phyloP scores from a whole-genome alignment of 176 grass and related monocot genomes.

The Musa schizocarpa region DNA sequence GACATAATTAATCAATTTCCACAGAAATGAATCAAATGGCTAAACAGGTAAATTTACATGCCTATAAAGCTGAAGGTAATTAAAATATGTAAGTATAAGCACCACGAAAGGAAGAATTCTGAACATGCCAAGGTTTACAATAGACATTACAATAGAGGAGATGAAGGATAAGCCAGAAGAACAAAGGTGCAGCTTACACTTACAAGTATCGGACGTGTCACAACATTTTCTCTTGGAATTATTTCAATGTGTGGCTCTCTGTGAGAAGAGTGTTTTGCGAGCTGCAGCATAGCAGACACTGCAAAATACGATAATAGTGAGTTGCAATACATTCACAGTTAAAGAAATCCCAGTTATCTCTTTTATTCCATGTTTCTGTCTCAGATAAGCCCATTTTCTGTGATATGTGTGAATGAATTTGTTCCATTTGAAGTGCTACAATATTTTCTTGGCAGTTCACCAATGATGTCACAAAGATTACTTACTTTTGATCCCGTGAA shows the following conservation, averaged over 20 bases:
- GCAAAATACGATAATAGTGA: background rate
- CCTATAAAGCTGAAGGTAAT: no score
- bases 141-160: no score
- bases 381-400: background rate
- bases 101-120: no score
- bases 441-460: background rate
- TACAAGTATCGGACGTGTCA: slow-evolving; percentile 85
- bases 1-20: no score
- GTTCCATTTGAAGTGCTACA: background rate
- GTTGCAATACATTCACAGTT: background rate
- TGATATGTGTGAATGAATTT: background rate
- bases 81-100: no score
- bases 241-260: slow-evolving; percentile 87
- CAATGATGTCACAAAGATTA: slow-evolving; percentile 13
- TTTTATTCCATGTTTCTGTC: background rate
- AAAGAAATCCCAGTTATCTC: background rate
- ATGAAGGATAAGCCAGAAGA: no score
- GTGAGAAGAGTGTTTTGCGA: slow-evolving; percentile 75
- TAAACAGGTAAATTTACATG: no score
- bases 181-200: slow-evolving; percentile 24
- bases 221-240: slow-evolving; percentile 81
- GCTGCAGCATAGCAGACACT: slow-evolving; percentile 83
- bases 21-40: no score
- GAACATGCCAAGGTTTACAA: no score
- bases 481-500: slow-evolving; percentile 98